These are phyloP conservation scores for Clonostachys chloroleuca DNA, from an alignment of 2,329 filamentous ascomycete species.

Conservation along the genomic window DNA sequence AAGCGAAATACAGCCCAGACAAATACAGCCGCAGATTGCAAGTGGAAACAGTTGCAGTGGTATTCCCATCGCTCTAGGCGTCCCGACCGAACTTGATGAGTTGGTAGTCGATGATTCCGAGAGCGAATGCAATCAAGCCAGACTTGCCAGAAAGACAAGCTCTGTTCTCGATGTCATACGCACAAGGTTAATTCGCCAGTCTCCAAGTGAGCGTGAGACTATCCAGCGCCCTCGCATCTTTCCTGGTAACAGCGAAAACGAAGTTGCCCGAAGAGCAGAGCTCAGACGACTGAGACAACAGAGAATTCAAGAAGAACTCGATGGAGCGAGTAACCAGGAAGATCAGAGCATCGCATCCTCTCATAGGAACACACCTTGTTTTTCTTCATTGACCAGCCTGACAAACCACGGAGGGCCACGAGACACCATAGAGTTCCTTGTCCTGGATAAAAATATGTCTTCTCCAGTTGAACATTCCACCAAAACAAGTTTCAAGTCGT, in stretches of 20 bases:
- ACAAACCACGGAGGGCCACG: slow-evolving; percentile 33
- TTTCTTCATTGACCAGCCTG: too few species aligned
- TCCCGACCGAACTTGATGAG: slow-evolving; percentile 14
- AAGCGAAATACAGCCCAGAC: too few species aligned
- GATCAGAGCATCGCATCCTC: too few species aligned
- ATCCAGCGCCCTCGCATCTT: slow-evolving; percentile 33
- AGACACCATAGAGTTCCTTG: slow-evolving; percentile 35
- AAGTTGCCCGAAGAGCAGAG: slow-evolving; percentile 50
- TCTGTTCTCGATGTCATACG: slow-evolving; percentile 39
- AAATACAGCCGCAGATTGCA: too few species aligned
- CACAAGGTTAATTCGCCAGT: slow-evolving; percentile 35
- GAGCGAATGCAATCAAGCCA: slow-evolving; percentile 23
- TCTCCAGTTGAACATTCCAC: neutral
- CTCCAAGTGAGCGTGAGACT: slow-evolving; percentile 36
- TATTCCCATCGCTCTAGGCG: neutral
- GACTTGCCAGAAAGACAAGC: slow-evolving; percentile 20
- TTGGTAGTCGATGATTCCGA: slow-evolving; percentile 31
- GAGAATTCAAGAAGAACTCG: slow-evolving; percentile 54
- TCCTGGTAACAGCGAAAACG: slow-evolving; percentile 43
- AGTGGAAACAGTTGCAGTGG: too few species aligned
- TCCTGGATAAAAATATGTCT: neutral
- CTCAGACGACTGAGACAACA: slow-evolving; percentile 49
- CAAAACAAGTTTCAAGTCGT: neutral
- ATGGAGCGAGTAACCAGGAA: slow-evolving; percentile 35
- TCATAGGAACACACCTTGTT: too few species aligned